phyloP scores from a whole-genome alignment of 805 yeast species.

The Brettanomyces sp. region DNA sequence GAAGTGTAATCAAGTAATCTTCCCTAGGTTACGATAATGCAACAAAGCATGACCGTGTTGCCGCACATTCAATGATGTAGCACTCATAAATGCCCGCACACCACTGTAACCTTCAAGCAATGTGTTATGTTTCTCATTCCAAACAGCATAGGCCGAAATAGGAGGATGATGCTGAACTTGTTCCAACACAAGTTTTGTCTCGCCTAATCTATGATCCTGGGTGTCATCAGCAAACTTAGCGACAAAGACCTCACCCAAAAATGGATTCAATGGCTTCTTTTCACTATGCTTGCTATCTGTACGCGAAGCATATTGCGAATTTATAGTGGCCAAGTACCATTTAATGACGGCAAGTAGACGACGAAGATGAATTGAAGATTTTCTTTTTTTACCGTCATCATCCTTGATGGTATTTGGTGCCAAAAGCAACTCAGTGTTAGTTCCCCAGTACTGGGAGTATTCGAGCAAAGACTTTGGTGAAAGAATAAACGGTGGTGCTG shows the following conservation, averaged over 20 bases:
- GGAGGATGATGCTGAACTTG: slow-evolving; percentile 99
- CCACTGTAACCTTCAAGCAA: slow-evolving; percentile 83
- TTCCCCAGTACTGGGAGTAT: slow-evolving; percentile 94
- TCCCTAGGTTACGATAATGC: slow-evolving; percentile 56
- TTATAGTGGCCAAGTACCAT: slow-evolving; percentile 87
- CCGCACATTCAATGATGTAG: slow-evolving; percentile 71
- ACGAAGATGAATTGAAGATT: slow-evolving; percentile 45
- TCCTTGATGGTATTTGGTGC: slow-evolving; percentile 48
- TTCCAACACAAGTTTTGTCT: slow-evolving; percentile 71
- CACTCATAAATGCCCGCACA: slow-evolving; percentile 72
- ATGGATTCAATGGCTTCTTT: slow-evolving; percentile 95
- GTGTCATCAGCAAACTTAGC: slow-evolving; percentile 72
- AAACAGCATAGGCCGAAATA: slow-evolving; percentile 81
- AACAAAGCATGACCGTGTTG: slow-evolving; percentile 88
- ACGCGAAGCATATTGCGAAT: slow-evolving; percentile 90
- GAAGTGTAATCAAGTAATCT: slow-evolving; percentile 73
- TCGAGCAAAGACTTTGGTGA: slow-evolving; percentile 85
- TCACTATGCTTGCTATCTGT: slow-evolving; percentile 90
- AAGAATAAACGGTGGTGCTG: slow-evolving; percentile 96
- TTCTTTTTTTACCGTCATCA: slow-evolving; percentile 26
- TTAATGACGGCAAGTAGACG: slow-evolving; percentile 74
- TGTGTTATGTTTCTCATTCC: slow-evolving; percentile 62
- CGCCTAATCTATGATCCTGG: slow-evolving; percentile 48
- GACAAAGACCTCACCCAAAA: slow-evolving; percentile 86
- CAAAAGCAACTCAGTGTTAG: slow-evolving; percentile 74